phyloP scores from a whole-genome alignment of 2,329 filamentous ascomycete species.

The Pseudogymnoascus sp. region DNA sequence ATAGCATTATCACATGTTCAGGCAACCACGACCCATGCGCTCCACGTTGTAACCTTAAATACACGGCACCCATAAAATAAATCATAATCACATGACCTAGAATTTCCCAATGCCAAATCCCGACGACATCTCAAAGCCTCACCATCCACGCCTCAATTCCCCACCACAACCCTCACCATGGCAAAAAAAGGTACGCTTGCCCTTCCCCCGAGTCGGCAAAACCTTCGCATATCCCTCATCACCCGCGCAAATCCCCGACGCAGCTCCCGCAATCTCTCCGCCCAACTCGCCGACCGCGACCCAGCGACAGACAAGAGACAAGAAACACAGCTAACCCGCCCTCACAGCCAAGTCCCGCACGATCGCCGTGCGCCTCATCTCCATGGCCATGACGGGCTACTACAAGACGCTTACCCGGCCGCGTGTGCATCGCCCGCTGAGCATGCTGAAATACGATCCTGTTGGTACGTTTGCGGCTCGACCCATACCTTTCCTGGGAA shows the following conservation, averaged over 20 bases:
- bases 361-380: conserved; percentile 86
- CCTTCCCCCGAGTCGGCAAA: neutral
- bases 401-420: conserved; percentile 87
- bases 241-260: neutral
- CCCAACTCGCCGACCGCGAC: neutral
- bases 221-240: neutral
- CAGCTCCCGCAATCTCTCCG: neutral
- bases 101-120: conserved; percentile 1
- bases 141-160: neutral
- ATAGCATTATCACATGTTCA: neutral
- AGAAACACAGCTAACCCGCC: neutral
- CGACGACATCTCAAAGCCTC: neutral
- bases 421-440: conserved; percentile 72
- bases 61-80: neutral
- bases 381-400: conserved; percentile 98
- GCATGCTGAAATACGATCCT: conserved; percentile 98
- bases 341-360: conserved; percentile 66
- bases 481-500: neutral
- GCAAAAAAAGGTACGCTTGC: conserved; percentile 36
- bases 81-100: neutral
- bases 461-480: conserved; percentile 58
- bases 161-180: conserved; percentile 27
- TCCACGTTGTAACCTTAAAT: neutral
- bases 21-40: neutral
- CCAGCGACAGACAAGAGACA: neutral